A percentile compares a stretch with the other conserved stretches of the same genome.
Evolutionary conservation across 164 flowering plant species (phyloP).

Genomic region (Umbilicus rupestris): DNA sequence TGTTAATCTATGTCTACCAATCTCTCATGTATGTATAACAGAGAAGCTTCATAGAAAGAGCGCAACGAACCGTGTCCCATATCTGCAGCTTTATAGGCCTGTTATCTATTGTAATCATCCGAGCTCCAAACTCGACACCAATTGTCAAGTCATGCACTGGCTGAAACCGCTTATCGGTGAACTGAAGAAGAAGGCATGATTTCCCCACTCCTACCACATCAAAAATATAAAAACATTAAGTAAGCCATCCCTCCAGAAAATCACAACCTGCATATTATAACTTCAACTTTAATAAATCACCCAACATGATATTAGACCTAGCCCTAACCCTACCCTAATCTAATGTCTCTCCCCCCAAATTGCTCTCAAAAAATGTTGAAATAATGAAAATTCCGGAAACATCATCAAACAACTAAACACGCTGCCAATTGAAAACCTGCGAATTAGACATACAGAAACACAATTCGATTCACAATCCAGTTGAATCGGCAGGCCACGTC

Average conservation of each 20-base stretch:
- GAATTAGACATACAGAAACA: too few relatives aligned
- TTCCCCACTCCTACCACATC: conserved; percentile 34
- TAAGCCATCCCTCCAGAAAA: not conserved
- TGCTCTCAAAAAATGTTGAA: not conserved
- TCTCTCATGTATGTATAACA: not conserved
- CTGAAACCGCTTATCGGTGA: conserved; percentile 39
- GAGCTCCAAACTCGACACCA: conserved; percentile 43
- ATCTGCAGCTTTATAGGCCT: conserved; percentile 37
- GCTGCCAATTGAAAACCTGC: too few relatives aligned
- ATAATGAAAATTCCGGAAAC: not conserved
- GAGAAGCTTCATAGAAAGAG: not conserved
- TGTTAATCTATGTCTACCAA: not conserved
- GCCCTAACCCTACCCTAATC: too few relatives aligned
- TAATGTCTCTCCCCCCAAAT: not conserved
- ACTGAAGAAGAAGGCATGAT: conserved; percentile 39
- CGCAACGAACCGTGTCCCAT: conserved; percentile 35
- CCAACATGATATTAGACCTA: not conserved
- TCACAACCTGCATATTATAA: not conserved
- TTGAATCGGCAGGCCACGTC: too few relatives aligned
- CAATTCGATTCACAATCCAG: too few relatives aligned
- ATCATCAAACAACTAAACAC: too few relatives aligned
- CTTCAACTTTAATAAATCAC: too few relatives aligned
- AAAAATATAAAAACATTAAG: not conserved
- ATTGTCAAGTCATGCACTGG: conserved; percentile 41
- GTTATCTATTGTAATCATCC: conserved; percentile 30